Percentiles rank a stretch among this genome's conserved stretches.
Conservation (phyloP, 75 land plant genomes). For the Gnetum montanum region DNA sequence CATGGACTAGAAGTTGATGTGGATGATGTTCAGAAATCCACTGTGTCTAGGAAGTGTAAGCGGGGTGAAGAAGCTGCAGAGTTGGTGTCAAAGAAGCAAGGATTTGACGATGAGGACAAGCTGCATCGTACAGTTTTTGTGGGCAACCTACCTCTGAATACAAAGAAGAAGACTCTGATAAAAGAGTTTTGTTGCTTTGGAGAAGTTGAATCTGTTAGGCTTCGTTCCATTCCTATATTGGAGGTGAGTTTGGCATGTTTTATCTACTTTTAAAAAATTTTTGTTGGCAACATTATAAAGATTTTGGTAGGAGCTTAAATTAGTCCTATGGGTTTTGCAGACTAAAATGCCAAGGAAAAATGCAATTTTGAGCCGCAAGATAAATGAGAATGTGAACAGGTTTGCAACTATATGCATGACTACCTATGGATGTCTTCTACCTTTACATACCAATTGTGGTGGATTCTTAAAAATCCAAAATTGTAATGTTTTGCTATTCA, state of each 20-base stretch:
- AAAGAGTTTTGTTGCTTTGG: conserved; percentile 76
- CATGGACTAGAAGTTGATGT: conserved; percentile 1
- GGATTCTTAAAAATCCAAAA: too few species aligned
- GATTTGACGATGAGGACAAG: conserved; percentile 72
- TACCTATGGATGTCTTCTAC: too few species aligned
- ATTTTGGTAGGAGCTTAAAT: neutral
- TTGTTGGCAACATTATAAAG: neutral
- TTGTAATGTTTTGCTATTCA: neutral
- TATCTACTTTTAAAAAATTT: neutral
- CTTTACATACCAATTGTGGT: too few species aligned
- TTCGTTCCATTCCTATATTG: conserved; percentile 73
- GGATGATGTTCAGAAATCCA: conserved; percentile 16
- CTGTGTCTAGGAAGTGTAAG: conserved; percentile 17
- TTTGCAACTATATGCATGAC: conserved; percentile 20
- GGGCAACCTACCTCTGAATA: conserved; percentile 76
- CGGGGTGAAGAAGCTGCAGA: conserved; percentile 28
- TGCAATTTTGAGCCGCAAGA: conserved; percentile 55
- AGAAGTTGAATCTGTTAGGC: conserved; percentile 76
- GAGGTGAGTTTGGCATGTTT: conserved; percentile 49
- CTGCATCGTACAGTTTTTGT: conserved; percentile 83
- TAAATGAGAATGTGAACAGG: conserved; percentile 78
- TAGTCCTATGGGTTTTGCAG: conserved; percentile 21
- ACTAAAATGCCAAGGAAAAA: conserved; percentile 78
- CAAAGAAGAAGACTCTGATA: conserved; percentile 63
- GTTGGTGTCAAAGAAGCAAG: conserved; percentile 29